Evolutionary conservation across 2,329 filamentous ascomycete species (phyloP).

Genomic region (Alternaria panax): DNA sequence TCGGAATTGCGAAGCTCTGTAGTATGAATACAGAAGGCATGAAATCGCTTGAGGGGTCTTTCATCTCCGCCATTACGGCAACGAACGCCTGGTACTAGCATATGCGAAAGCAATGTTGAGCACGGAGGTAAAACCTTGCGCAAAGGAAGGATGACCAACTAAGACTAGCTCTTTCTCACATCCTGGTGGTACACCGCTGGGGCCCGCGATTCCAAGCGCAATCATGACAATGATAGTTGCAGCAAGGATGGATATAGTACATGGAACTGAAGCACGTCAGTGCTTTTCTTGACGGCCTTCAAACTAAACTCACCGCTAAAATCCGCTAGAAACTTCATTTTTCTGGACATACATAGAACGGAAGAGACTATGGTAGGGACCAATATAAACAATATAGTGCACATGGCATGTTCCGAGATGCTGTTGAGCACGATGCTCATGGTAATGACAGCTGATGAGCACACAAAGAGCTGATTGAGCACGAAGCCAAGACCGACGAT

Average conservation of each 20-base stretch:
- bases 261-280: slow-evolving; percentile 48
- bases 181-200: slow-evolving; percentile 31
- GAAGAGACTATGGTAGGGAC: slow-evolving; percentile 65
- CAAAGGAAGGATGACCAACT: slow-evolving; percentile 11
- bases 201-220: slow-evolving; percentile 62
- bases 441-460: slow-evolving; percentile 15
- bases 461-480: slow-evolving; percentile 17
- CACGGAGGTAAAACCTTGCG: slow-evolving; percentile 15
- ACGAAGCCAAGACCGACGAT: slow-evolving; percentile 17
- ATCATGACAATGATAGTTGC: slow-evolving; percentile 72
- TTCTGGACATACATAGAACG: slow-evolving; percentile 48
- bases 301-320: slow-evolving; percentile 7
- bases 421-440: slow-evolving; percentile 66
- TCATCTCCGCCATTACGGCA: slow-evolving; percentile 69
- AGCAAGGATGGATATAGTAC: slow-evolving; percentile 61
- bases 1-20: slow-evolving; percentile 61
- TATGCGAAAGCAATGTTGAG: slow-evolving; percentile 74
- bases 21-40: slow-evolving; percentile 65
- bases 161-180: not conserved
- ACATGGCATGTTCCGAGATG: slow-evolving; percentile 66
- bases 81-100: slow-evolving; percentile 69
- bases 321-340: slow-evolving; percentile 19
- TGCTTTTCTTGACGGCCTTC: too few species aligned
- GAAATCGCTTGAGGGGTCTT: slow-evolving; percentile 62
- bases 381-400: slow-evolving; percentile 67